Conservation (phyloP, 495 filamentous ascomycete species). For the Penicillium odoratum region DNA sequence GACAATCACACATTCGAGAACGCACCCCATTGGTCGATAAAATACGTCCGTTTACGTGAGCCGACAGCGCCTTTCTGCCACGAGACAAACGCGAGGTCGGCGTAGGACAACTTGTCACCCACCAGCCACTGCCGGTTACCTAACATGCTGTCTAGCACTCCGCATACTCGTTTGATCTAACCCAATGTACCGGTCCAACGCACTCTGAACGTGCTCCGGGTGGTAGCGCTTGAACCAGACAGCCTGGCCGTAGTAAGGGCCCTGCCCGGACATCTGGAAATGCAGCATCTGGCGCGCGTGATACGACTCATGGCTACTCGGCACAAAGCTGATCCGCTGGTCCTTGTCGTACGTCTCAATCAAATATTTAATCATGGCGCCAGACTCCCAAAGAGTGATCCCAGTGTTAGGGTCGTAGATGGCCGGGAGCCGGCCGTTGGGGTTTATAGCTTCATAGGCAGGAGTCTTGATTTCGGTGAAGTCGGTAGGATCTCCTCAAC, state of each 20-base stretch:
- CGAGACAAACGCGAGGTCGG: conserved; percentile 48
- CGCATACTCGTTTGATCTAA: conserved; percentile 1
- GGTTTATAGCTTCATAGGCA: neutral
- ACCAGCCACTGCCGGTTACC: conserved; percentile 46
- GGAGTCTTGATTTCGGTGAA: conserved; percentile 10
- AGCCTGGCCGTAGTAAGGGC: conserved; percentile 8
- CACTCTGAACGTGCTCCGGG: neutral
- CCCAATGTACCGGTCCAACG: neutral
- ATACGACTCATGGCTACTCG: no score
- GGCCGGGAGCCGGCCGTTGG: conserved; percentile 6
- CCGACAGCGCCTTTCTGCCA: no score
- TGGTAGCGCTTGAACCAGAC: conserved; percentile 3
- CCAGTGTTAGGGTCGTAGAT: conserved; percentile 10
- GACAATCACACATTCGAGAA: no score
- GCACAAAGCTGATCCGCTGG: no score
- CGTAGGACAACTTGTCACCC: conserved; percentile 51
- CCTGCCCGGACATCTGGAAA: no score
- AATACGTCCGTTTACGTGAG: no score
- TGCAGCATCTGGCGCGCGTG: no score
- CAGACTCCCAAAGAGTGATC: conserved; percentile 28
- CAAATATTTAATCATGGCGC: conserved; percentile 59
- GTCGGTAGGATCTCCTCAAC: neutral
- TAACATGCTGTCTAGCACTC: conserved; percentile 23
- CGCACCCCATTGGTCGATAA: no score
- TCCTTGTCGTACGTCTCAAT: conserved; percentile 5